Evolutionary conservation across 1,284 basidiomycete genomes (phyloP).

Genomic region (Peniophora sp.): DNA sequence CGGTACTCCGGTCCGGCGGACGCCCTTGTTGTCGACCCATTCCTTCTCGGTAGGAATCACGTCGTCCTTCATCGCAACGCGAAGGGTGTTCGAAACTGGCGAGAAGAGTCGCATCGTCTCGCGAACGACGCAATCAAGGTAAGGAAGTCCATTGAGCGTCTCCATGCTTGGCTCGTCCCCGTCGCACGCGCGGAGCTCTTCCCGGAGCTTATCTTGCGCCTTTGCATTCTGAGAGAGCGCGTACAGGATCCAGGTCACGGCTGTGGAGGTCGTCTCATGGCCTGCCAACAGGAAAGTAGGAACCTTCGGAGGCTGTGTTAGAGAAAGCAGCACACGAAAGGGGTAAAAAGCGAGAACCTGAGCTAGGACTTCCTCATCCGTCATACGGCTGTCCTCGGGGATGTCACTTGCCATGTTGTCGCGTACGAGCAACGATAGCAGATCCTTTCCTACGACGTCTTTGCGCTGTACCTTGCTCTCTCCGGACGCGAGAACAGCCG

Average conservation of each 20-base stretch:
- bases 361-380: conserved; percentile 65
- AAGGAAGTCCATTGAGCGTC: conserved; percentile 23
- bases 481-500: conserved; percentile 11
- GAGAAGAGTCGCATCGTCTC: conserved; percentile 32
- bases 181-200: conserved; percentile 25
- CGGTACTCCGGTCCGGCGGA: conserved; percentile 11
- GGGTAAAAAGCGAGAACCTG: conserved; percentile 37
- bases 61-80: conserved; percentile 22
- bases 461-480: conserved; percentile 17
- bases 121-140: conserved; percentile 36
- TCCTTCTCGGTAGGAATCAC: conserved; percentile 31
- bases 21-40: conserved; percentile 25
- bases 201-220: conserved; percentile 34
- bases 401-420: conserved; percentile 58
- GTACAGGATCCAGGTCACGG: conserved; percentile 40
- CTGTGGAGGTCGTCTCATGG: conserved; percentile 23
- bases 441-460: conserved; percentile 27
- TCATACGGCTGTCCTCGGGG: conserved; percentile 48
- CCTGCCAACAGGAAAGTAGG: conserved; percentile 36
- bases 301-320: conserved; percentile 22
- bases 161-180: conserved; percentile 20
- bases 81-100: conserved; percentile 28
- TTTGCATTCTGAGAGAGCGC: conserved; percentile 30
- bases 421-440: conserved; percentile 46
- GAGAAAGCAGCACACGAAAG: background rate